Conservation (phyloP, 2,329 filamentous ascomycete genomes). For the Colletotrichum eremochloae region DNA sequence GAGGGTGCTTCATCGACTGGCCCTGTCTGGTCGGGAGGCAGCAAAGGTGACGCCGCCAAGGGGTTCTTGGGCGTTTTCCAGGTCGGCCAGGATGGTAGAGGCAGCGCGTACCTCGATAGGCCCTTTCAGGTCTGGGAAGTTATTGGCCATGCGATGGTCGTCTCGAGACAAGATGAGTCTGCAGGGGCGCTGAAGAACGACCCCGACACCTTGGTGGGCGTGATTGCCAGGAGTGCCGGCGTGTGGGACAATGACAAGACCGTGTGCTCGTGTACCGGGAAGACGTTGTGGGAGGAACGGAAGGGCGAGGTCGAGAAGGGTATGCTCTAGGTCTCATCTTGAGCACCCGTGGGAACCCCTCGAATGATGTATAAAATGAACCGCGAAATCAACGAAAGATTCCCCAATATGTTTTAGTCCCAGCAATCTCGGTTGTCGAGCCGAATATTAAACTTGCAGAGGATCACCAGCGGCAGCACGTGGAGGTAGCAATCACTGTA, state of each 20-base stretch:
- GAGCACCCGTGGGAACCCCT: conserved; percentile 14
- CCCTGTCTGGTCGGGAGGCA: conserved; percentile 77
- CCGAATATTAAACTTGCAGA: conserved; percentile 32
- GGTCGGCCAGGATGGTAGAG: conserved; percentile 81
- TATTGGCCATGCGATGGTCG: conserved; percentile 92
- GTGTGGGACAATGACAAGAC: conserved; percentile 99
- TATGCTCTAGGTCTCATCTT: conserved; percentile 69
- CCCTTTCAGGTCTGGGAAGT: conserved; percentile 94
- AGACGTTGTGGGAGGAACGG: conserved; percentile 98
- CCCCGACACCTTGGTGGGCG: conserved; percentile 87
- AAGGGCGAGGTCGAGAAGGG: conserved; percentile 90
- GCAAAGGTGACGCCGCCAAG: conserved; percentile 57
- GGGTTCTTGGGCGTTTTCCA: conserved; percentile 79
- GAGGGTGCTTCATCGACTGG: conserved; percentile 86
- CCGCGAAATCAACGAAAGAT: conserved; percentile 21
- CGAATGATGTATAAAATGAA: conserved; percentile 26
- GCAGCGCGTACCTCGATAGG: conserved; percentile 84
- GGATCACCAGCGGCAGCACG: conserved; percentile 37
- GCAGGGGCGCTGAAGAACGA: conserved; percentile 75
- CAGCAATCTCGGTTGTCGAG: conserved; percentile 26
- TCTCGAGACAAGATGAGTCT: conserved; percentile 75
- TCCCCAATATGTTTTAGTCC: conserved; percentile 23
- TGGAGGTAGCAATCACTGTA: conserved; percentile 31
- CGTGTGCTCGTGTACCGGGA: conserved; percentile 96
- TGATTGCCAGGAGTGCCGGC: conserved; percentile 95